Base-by-base conservation (phyloP, 2,329 filamentous ascomycete species). In the Calonectria pseudoreteaudii region DNA sequence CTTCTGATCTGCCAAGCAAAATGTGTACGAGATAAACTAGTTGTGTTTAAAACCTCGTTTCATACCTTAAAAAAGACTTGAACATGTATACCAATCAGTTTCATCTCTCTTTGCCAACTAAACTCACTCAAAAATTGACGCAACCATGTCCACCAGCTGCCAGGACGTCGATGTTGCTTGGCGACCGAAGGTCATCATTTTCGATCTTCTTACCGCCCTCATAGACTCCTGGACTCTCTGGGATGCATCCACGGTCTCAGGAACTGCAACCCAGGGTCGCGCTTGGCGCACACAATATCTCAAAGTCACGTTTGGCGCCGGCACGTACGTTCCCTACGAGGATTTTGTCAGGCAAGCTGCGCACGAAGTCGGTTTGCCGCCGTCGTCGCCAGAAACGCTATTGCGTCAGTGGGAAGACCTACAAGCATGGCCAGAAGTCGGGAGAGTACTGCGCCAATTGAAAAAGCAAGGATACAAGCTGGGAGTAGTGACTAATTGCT, bases 181-280 rank as follows among this genome's bases (percentile, higher is more conserved):
- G 82, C 77, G 72, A 6, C 83, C 83, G 1, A 81, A 81, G 76
- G 85, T 80, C 60, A 79, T 86, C 1, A 74, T 86, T 36, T 86
- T 86, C 38, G 85, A 86, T 71, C 84, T 86, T 34, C 82, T 86
- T 30, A 86, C 85, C 1, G 85, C 79, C 18, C 82, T 86, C 0
- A 75, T 85, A 9, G 81, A 86, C 77, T 85, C 84, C 3, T 86
- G 85, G 85, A 81, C 76, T 18, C 74, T 86, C 11, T 86, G 85
- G 85, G 77, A 84, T 38, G 74, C 79, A 23, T 83, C 80, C 9
- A 82, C 82, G 0, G 79, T 82, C 0, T 79, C 81, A 0, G 70
- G 68, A 10, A 75, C 73, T n/a, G 34, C 76, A 9, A 73, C 72
- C 6, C 81, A 84, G 47, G 82, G 82, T 23, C 70, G 75, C 26